A percentile compares a stretch with the other conserved stretches of the same genome.
phyloP scores from a whole-genome alignment of 2,329 filamentous ascomycete genomes.

The Akanthomyces lecanii region DNA sequence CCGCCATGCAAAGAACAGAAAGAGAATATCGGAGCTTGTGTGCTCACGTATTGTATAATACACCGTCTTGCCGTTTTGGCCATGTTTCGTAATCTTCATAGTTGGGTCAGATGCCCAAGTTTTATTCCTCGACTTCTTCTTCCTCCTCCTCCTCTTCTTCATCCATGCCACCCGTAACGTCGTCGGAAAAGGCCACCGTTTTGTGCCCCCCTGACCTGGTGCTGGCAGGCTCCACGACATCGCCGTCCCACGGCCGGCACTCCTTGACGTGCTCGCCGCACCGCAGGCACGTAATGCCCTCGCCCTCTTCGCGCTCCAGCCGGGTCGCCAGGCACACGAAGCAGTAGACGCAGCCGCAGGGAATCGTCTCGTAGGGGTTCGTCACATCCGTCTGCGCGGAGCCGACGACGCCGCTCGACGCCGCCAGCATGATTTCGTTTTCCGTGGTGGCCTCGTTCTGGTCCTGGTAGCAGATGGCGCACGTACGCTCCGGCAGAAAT shows the following conservation, averaged over 20 bases:
- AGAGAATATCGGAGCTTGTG: background rate
- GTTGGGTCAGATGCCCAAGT: background rate
- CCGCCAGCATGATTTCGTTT: constrained; percentile 68
- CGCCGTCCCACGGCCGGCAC: constrained; percentile 87
- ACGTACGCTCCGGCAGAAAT: constrained; percentile 89
- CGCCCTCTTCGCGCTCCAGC: constrained; percentile 87
- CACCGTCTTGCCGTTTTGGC: background rate
- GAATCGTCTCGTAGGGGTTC: constrained; percentile 88
- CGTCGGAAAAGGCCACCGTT: constrained; percentile 60
- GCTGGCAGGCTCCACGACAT: constrained; percentile 63
- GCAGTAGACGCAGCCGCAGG: constrained; percentile 91
- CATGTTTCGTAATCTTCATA: constrained; percentile 6
- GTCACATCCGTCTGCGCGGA: constrained; percentile 90
- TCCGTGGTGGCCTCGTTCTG: constrained; percentile 76
- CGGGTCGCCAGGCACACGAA: constrained; percentile 91
- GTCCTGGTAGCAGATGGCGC: constrained; percentile 94
- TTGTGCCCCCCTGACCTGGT: constrained; percentile 43
- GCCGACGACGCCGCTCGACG: constrained; percentile 74
- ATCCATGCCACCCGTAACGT: constrained; percentile 38
- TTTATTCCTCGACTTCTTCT: background rate
- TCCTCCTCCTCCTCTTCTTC: constrained; percentile 17
- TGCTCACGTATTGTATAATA: constrained; percentile 1
- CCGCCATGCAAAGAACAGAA: constrained; percentile 13
- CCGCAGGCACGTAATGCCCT: constrained; percentile 86
- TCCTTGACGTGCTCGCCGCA: constrained; percentile 81